Evolutionary conservation across 805 yeast species (phyloP), one percentile per base, ranked within the genome.

Genomic region (Tetrapisispora pingtungensis): DNA sequence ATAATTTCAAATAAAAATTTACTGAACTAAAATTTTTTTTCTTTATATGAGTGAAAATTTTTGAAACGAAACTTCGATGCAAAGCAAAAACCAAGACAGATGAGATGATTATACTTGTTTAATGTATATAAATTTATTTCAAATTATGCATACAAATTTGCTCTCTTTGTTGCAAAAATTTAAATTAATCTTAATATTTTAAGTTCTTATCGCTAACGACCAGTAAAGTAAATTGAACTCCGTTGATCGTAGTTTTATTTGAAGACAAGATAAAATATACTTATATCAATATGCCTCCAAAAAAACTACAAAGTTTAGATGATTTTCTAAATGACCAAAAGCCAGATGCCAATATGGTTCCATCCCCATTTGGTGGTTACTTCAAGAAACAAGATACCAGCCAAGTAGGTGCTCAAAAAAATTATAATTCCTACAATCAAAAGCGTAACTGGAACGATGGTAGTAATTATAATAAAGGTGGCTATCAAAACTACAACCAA

Each of bases 301-400:
- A 62, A 54, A 61, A 61, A 47, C 58, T 59, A 42, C 56, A 52
- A 40, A 50, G 53, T 40, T 48, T 62, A 41, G 57, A 56, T 41
- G 56, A 53, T 35, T 60, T 56, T 40, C 44, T 62, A 41, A 60
- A 51, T 38, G 56, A 56, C 7, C 61, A 59, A 33, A 58, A 60
- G 33, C 49, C 53, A 39, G 64, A 58, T 43, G 59, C 62, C 37
- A 56, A 52, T 39, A 44, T 47, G 37, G 61, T 57, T 33, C 44
- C 58, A 24, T 62, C 66, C 12, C 65, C 63, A 35, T 63, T 50
- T 39, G 67, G 66, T 40, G 64, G 66, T 14, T 60, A 54, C 41
- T 60, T 61, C 42, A 59, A 58, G 44, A 55, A 56, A 36, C 49
- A 45, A 19, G 50, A 47, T 27, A 45, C 44, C 31, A 47, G 54